These are phyloP conservation scores for Paecilomyces sp. DNA, from an alignment of 2,329 filamentous ascomycete species.

Conservation along the genomic window DNA sequence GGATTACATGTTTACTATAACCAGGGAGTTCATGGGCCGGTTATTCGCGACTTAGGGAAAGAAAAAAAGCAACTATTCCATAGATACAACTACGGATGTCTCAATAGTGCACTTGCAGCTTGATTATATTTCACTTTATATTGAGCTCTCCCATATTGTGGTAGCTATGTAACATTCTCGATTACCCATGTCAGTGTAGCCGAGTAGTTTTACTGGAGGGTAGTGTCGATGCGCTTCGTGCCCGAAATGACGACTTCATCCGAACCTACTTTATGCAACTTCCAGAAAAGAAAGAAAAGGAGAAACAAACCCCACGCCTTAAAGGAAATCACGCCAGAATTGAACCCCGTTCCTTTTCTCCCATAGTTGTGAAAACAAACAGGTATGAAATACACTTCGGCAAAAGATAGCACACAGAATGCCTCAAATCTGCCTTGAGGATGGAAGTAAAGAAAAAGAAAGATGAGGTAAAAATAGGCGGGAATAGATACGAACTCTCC, in stretches of 20 bases:
- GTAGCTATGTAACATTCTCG: not conserved
- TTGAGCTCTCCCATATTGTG: not conserved
- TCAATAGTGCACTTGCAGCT: not conserved
- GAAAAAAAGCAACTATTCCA: not conserved
- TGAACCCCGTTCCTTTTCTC: not conserved
- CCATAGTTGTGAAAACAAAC: not conserved
- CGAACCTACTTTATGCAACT: not conserved
- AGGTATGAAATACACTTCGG: not conserved
- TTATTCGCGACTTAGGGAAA: slow-evolving; percentile 19
- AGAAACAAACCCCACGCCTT: not conserved
- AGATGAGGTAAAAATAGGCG: not conserved
- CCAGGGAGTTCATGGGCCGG: slow-evolving; percentile 31
- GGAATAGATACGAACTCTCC: not conserved
- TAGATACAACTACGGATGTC: not conserved
- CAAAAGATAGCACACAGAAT: not conserved
- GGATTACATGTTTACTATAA: slow-evolving; percentile 19
- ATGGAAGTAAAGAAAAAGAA: not conserved
- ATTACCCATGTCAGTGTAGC: not conserved
- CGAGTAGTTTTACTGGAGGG: not conserved
- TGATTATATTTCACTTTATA: not conserved
- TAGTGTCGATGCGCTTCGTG: not conserved
- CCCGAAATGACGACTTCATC: not conserved
- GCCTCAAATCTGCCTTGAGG: not conserved
- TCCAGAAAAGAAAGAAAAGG: not conserved
- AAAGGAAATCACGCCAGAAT: not conserved